A percentile compares a stretch with the other conserved stretches of the same genome.
These are phyloP conservation scores for Pleurotus giganteus DNA, from an alignment of 768 basidiomycete genomes.

Conservation along the genomic window DNA sequence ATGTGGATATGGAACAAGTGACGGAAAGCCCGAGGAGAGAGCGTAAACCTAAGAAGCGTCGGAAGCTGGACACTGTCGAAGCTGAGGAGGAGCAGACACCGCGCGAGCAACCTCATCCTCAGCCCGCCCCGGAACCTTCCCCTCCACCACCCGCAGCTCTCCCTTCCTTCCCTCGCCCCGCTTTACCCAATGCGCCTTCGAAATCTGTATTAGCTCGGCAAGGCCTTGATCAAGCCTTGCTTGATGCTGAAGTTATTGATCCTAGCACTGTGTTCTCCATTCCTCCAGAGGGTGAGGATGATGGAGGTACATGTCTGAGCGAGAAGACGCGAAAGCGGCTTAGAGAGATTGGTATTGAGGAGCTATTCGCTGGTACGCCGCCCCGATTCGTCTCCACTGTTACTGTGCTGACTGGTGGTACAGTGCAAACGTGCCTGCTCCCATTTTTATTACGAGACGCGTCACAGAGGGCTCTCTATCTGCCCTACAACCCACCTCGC, in stretches of 20 bases:
- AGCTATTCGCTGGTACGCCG: constrained; percentile 82
- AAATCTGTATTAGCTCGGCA: constrained; percentile 70
- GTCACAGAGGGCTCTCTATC: constrained; percentile 50
- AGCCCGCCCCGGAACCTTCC: constrained; percentile 14
- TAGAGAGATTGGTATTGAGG: constrained; percentile 73
- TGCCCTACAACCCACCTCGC: constrained; percentile 60
- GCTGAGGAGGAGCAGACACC: constrained; percentile 16
- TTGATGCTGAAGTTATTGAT: constrained; percentile 68
- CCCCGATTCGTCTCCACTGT: neutral
- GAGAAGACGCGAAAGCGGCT: constrained; percentile 61
- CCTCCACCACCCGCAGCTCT: constrained; percentile 38
- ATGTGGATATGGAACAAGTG: constrained; percentile 20
- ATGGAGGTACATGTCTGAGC: constrained; percentile 50
- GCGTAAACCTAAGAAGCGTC: constrained; percentile 42
- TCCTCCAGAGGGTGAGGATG: constrained; percentile 32
- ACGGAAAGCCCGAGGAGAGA: constrained; percentile 10
- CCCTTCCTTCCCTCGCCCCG: constrained; percentile 69
- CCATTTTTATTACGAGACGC: constrained; percentile 69
- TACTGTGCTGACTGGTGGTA: constrained; percentile 3
- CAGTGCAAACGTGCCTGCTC: constrained; percentile 87
- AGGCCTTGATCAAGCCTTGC: constrained; percentile 72
- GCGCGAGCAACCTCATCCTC: constrained; percentile 9
- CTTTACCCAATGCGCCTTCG: constrained; percentile 65
- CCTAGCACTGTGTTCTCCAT: constrained; percentile 47
- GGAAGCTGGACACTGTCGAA: constrained; percentile 28